These are phyloP conservation scores for Sanghuangporus weigelae DNA, from an alignment of 1,284 basidiomycete genomes.

Conservation along the genomic window DNA sequence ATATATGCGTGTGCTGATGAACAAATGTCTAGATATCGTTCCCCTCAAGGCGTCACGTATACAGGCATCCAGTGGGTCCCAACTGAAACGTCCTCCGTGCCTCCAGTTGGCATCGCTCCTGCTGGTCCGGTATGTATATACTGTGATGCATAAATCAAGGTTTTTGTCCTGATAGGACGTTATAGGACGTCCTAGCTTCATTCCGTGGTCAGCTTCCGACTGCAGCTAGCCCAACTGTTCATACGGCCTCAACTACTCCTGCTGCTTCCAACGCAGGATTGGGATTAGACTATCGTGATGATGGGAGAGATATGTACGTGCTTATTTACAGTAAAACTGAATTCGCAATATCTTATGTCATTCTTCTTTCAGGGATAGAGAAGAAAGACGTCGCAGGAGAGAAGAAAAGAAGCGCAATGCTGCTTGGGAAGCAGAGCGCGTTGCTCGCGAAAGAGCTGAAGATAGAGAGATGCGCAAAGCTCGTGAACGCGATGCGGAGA, in stretches of 20 bases:
- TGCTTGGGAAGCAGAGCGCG: conserved; percentile 38
- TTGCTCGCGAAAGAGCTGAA: conserved; percentile 37
- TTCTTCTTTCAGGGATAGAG: conserved; percentile 21
- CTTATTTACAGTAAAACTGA: not conserved
- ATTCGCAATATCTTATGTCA: not conserved
- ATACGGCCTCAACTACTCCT: not conserved
- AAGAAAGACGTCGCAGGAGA: conserved; percentile 20
- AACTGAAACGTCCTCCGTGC: conserved; percentile 39
- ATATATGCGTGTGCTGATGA: not conserved
- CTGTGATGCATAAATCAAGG: not conserved
- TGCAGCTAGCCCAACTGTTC: not conserved
- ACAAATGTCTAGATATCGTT: conserved; percentile 54
- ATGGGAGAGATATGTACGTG: conserved; percentile 44
- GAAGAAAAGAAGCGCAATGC: conserved; percentile 49
- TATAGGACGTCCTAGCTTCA: conserved; percentile 17
- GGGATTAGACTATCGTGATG: conserved; percentile 5
- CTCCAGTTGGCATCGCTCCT: conserved; percentile 14
- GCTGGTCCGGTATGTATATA: conserved; percentile 13
- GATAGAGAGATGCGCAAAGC: conserved; percentile 49
- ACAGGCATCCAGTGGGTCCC: conserved; percentile 74
- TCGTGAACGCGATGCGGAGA: conserved; percentile 25
- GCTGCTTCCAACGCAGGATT: not conserved
- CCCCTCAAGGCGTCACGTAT: conserved; percentile 52
- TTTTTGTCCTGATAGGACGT: not conserved
- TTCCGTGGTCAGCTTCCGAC: conserved; percentile 18